These are phyloP conservation scores for Grosmannia serpens DNA, from an alignment of 2,329 filamentous ascomycete genomes.

Conservation along the genomic window DNA sequence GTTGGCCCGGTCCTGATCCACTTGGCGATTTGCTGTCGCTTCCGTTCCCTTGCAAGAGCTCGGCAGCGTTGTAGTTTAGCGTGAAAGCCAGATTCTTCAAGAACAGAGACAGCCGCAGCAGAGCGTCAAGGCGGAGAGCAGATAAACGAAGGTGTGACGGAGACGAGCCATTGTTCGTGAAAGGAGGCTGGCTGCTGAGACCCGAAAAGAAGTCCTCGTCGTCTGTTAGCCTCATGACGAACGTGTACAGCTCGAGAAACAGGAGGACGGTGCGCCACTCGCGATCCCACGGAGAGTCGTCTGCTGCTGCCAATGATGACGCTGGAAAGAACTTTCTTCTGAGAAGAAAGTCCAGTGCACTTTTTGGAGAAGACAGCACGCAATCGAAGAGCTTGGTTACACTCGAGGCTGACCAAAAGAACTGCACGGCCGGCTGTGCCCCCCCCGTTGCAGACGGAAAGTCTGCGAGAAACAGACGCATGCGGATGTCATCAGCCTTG, in stretches of 20 bases:
- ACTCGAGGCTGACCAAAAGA: slow-evolving; percentile 62
- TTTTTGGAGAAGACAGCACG: slow-evolving; percentile 20
- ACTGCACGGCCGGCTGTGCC: slow-evolving; percentile 58
- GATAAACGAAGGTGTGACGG: slow-evolving; percentile 43
- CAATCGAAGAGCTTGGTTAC: slow-evolving; percentile 28
- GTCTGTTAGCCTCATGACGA: slow-evolving; percentile 84
- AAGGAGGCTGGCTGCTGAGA: slow-evolving; percentile 15
- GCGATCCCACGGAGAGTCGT: slow-evolving; percentile 32
- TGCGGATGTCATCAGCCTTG: slow-evolving; percentile 77
- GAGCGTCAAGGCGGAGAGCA: slow-evolving; percentile 57
- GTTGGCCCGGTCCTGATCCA: neutral
- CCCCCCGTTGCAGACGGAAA: slow-evolving; percentile 30
- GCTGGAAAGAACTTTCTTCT: slow-evolving; percentile 11
- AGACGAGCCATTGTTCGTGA: slow-evolving; percentile 17
- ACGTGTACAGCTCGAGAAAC: slow-evolving; percentile 89
- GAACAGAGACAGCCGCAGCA: slow-evolving; percentile 67
- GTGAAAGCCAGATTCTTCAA: slow-evolving; percentile 86
- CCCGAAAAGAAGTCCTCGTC: slow-evolving; percentile 86
- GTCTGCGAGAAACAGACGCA: slow-evolving; percentile 80
- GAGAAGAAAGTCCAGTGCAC: slow-evolving; percentile 19
- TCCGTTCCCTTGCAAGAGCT: slow-evolving; percentile 29
- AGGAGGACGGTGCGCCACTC: slow-evolving; percentile 86
- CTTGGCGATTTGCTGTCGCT: neutral
- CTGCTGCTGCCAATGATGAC: slow-evolving; percentile 3
- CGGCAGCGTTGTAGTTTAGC: slow-evolving; percentile 70